Conservation (phyloP, 257 asterid genomes). For the Jacaranda copaia region DNA sequence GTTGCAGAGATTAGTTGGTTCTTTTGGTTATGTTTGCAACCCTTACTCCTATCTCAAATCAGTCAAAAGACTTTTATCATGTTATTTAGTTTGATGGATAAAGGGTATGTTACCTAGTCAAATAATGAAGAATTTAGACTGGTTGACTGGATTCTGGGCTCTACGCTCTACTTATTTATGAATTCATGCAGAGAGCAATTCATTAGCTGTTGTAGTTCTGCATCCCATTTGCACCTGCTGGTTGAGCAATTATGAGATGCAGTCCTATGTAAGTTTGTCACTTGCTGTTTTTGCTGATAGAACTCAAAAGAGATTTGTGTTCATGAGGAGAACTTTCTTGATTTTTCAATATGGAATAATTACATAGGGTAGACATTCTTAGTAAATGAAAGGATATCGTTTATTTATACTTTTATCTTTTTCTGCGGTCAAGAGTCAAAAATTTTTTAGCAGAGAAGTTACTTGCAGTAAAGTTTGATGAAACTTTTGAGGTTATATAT, state of each 20-base stretch:
- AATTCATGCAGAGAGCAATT: too few relatives aligned
- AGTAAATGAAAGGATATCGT: not conserved
- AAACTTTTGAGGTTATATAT: constrained; percentile 3
- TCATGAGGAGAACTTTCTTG: not conserved
- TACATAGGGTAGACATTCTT: not conserved
- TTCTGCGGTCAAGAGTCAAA: not conserved
- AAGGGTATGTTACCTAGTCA: not conserved
- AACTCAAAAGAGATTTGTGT: constrained; percentile 11
- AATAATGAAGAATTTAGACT: not conserved
- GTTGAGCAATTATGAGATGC: not conserved
- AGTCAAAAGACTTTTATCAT: not conserved
- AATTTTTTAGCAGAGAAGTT: not conserved
- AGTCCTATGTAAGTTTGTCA: not conserved
- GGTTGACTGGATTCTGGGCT: too few relatives aligned
- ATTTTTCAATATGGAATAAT: constrained; percentile 6
- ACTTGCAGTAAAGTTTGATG: not conserved
- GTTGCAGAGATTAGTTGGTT: constrained; percentile 22
- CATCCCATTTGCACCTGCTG: too few relatives aligned
- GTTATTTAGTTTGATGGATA: not conserved
- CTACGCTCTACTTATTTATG: too few relatives aligned
- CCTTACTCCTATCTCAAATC: not conserved
- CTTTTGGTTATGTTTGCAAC: not conserved
- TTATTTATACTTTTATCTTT: not conserved
- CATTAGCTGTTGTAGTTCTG: too few relatives aligned
- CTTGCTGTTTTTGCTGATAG: not conserved